Evolutionary conservation across 2,329 filamentous ascomycete genomes (phyloP).

Genomic region (Xylariales sp.): DNA sequence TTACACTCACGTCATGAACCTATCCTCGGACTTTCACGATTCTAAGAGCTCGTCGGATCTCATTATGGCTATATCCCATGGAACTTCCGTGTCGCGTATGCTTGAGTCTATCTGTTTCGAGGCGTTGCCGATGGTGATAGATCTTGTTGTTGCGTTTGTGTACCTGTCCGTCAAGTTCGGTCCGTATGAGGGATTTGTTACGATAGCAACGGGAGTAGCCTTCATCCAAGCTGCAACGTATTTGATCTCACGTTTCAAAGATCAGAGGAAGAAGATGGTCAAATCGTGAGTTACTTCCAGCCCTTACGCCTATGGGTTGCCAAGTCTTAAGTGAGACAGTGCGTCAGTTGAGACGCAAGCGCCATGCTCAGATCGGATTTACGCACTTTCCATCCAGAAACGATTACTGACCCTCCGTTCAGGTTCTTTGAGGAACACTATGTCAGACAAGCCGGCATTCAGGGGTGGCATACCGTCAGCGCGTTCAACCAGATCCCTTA

Average conservation of each 20-base stretch:
- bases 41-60: constrained; percentile 56
- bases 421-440: constrained; percentile 50
- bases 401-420: background rate
- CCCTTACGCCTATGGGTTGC: constrained; percentile 26
- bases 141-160: constrained; percentile 53
- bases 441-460: constrained; percentile 50
- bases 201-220: constrained; percentile 51
- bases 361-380: too few species aligned
- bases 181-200: constrained; percentile 59
- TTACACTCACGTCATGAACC: constrained; percentile 55
- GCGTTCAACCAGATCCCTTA: constrained; percentile 56
- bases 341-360: too few species aligned
- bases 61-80: constrained; percentile 51
- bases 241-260: constrained; percentile 46
- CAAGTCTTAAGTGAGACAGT: too few species aligned
- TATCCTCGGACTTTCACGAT: constrained; percentile 59
- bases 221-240: constrained; percentile 50
- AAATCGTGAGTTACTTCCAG: constrained; percentile 32
- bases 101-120: constrained; percentile 56
- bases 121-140: constrained; percentile 55
- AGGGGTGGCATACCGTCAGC: constrained; percentile 55
- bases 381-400: too few species aligned
- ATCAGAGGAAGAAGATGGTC: constrained; percentile 45
- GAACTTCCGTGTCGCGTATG: constrained; percentile 48
- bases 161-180: constrained; percentile 57